Percentiles rank a stretch among this genome's conserved stretches.
phyloP scores from a whole-genome alignment of 441 rosid species.

The Bruguiera hainesii region DNA sequence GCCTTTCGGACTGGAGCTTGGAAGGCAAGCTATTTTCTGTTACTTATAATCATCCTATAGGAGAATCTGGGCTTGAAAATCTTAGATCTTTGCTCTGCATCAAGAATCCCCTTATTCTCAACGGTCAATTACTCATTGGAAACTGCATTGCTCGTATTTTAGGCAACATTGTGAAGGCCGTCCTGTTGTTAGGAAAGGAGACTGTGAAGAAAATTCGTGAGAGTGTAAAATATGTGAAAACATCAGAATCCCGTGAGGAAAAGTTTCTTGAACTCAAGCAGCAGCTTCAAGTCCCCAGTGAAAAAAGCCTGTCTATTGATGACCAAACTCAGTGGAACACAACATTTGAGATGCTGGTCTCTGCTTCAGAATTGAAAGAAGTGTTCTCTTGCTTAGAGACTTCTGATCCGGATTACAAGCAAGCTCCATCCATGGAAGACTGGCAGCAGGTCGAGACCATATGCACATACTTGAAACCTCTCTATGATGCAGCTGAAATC shows the following conservation, averaged over 20 bases:
- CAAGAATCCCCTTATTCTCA: slow-evolving; percentile 66
- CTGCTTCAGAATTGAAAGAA: slow-evolving; percentile 78
- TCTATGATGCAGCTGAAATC: slow-evolving; percentile 58
- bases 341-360: slow-evolving; percentile 74
- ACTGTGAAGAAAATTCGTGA: slow-evolving; percentile 65
- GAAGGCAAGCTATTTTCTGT: slow-evolving; percentile 78
- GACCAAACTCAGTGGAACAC: slow-evolving; percentile 79
- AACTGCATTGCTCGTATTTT: slow-evolving; percentile 61
- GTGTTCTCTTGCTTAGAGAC: slow-evolving; percentile 84
- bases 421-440: slow-evolving; percentile 61
- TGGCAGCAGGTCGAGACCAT: slow-evolving; percentile 66
- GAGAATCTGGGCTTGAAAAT: slow-evolving; percentile 53
- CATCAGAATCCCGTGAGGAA: slow-evolving; percentile 78
- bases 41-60: slow-evolving; percentile 50
- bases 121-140: slow-evolving; percentile 71
- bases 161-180: slow-evolving; percentile 53
- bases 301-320: slow-evolving; percentile 56
- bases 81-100: slow-evolving; percentile 61
- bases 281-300: slow-evolving; percentile 83
- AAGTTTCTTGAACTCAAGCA: slow-evolving; percentile 79
- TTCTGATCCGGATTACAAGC: slow-evolving; percentile 74
- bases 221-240: slow-evolving; percentile 81
- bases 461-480: slow-evolving; percentile 64
- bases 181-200: slow-evolving; percentile 46
- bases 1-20: slow-evolving; percentile 81